Base-by-base conservation (phyloP, 1,284 basidiomycete species). In the Naganishia liquefaciens region DNA sequence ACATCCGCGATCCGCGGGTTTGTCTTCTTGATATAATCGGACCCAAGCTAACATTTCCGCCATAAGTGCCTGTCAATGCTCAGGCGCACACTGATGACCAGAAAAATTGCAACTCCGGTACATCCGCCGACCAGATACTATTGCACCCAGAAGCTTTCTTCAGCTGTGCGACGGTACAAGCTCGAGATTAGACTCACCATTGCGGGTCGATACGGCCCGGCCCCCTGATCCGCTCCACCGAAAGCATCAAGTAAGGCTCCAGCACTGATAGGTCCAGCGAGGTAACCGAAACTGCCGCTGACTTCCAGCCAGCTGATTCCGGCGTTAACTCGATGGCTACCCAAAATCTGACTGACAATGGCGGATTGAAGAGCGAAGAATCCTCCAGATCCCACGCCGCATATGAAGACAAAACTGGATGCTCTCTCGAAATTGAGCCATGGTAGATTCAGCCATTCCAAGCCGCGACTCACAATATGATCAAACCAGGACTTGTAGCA, bases 321-420 rank as follows among this genome's bases (percentile, higher is more conserved):
- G n/a, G 23, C 33, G 13, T 65, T 52, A 5, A 70, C 46, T 4
- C 65, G 65, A 51, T 68, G 67, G 19, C 46, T 62, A 2, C 69
- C 69, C 15, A 70, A 25, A 23, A 68, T 63, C 50, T 70, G 69
- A 15, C 51, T 60, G 17, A 68, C 63, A 28, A 70, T 65, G 11
- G 62, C 62, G 7, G 65, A 60, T 58, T 70, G 69, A 5, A 70
- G 63, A 5, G 64, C 51, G 57, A 70, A 70, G 55, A 67, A 70
- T 2, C 69, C 69, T 13, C 69, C 69, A 5, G 69, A 68, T 9
- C 69, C 69, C n/a, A 65, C 30, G 25, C 69, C 69, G 47, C 65
- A 67, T 23, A 68, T 37, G 19, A 67, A 42, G n/a, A 68, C 67
- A 39, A 70, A 70, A 13, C 68, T 68, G 30, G 5, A 10, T n/a